phyloP scores from a whole-genome alignment of 2,329 filamentous ascomycete species.

The Plenodomus tracheiphilus region DNA sequence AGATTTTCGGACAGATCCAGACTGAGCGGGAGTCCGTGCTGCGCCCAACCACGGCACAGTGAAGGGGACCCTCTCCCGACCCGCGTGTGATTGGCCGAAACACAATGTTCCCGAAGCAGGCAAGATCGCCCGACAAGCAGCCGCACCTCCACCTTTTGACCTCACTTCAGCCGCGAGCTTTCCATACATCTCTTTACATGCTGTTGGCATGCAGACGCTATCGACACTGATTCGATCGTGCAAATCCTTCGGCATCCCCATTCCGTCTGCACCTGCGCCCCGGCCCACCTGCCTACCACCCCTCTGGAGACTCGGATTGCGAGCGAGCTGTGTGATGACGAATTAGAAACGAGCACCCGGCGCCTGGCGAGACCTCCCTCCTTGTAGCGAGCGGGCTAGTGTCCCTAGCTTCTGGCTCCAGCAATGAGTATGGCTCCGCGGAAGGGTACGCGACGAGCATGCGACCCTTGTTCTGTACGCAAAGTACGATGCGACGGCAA shows the following conservation, averaged over 20 bases:
- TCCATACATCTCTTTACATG: constrained; percentile 19
- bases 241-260: constrained; percentile 12
- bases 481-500: constrained; percentile 43
- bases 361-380: constrained; percentile 19
- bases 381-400: constrained; percentile 14
- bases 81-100: background rate
- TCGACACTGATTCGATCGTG: constrained; percentile 6
- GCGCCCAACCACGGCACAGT: background rate
- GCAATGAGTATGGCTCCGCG: constrained; percentile 35
- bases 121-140: constrained; percentile 26
- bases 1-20: background rate
- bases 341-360: constrained; percentile 19
- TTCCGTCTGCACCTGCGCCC: constrained; percentile 9
- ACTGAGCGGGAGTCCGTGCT: background rate
- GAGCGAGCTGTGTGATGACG: constrained; percentile 23
- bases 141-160: constrained; percentile 35
- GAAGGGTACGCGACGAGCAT: constrained; percentile 42
- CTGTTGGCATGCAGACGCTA: constrained; percentile 5
- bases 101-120: background rate
- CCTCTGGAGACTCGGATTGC: constrained; percentile 5
- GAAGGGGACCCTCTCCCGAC: background rate
- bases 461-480: constrained; percentile 41
- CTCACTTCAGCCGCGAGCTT: constrained; percentile 24
- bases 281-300: constrained; percentile 7
- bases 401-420: constrained; percentile 16